phyloP scores from a whole-genome alignment of 192 early-diverging fungal species.

The Mortierella claussenii region DNA sequence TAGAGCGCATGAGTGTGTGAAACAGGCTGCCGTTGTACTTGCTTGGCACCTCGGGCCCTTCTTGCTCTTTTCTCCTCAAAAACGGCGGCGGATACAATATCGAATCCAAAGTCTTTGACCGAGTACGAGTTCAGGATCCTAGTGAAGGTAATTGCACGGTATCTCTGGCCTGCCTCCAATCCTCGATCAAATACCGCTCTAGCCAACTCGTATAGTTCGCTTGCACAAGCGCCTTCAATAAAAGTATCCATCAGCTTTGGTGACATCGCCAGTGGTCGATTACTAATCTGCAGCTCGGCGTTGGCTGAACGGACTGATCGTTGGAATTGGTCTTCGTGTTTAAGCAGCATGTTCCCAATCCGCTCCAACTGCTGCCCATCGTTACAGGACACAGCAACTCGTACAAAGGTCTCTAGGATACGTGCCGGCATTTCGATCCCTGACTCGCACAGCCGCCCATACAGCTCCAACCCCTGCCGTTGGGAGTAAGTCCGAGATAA shows the following conservation, averaged over 20 bases:
- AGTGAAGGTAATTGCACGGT: slow-evolving; percentile 23
- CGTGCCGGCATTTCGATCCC: slow-evolving; percentile 5
- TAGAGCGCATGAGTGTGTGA: neutral
- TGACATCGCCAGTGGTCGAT: slow-evolving; percentile 15
- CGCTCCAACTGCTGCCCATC: slow-evolving; percentile 24
- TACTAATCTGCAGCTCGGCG: neutral
- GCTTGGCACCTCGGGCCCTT: neutral
- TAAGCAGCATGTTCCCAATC: slow-evolving; percentile 32
- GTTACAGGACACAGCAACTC: neutral
- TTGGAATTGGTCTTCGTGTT: slow-evolving; percentile 6
- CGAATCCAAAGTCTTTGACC: slow-evolving; percentile 48
- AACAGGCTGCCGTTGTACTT: neutral
- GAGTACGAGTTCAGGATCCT: slow-evolving; percentile 38
- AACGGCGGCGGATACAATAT: slow-evolving; percentile 25
- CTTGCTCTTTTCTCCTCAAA: neutral
- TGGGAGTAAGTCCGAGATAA: slow-evolving; percentile 1
- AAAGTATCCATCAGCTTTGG: slow-evolving; percentile 36
- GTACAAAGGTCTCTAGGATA: slow-evolving; percentile 16
- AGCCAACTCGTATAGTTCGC: slow-evolving; percentile 33
- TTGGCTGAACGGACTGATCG: neutral
- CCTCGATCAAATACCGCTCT: slow-evolving; percentile 32
- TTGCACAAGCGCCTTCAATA: slow-evolving; percentile 25
- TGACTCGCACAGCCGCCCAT: neutral
- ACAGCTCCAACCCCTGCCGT: slow-evolving; percentile 18
- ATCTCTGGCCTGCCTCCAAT: slow-evolving; percentile 18